Percentiles rank a stretch among this genome's conserved stretches.
Evolutionary conservation across 176 grass and related monocot species (phyloP).

Genomic region (Oryza rufipogon): DNA sequence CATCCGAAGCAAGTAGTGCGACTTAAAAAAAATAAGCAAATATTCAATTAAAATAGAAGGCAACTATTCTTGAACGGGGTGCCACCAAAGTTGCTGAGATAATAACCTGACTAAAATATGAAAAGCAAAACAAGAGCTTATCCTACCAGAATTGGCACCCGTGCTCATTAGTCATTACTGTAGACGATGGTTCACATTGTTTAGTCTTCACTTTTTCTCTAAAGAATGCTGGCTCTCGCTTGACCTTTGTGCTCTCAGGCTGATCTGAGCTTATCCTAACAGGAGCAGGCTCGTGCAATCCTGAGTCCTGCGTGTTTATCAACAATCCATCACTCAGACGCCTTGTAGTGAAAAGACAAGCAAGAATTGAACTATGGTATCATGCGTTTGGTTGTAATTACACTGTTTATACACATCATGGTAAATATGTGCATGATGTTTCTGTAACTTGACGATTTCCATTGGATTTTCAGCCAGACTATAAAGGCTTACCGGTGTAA

Average conservation of each 20-base stretch:
- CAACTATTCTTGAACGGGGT: constrained; percentile 17
- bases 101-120: background rate
- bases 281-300: constrained; percentile 13
- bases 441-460: too few relatives aligned
- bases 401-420: too few relatives aligned
- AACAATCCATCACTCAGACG: background rate
- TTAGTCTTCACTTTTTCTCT: background rate
- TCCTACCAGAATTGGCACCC: background rate
- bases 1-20: constrained; percentile 31
- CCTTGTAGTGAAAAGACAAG: background rate
- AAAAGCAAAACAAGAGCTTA: background rate
- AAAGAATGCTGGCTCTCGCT: background rate
- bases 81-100: background rate
- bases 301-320: background rate
- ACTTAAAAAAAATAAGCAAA: constrained; percentile 10
- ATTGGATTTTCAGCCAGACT: background rate
- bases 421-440: too few relatives aligned
- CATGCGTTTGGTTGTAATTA: background rate
- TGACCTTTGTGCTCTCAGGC: background rate
- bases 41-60: background rate
- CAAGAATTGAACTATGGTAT: background rate
- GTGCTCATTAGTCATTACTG: background rate
- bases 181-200: background rate
- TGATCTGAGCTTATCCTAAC: background rate
- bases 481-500: background rate